Evolutionary conservation across 1,139 yeast species (phyloP).

Genomic region (Blastobotrys ciferrii): DNA sequence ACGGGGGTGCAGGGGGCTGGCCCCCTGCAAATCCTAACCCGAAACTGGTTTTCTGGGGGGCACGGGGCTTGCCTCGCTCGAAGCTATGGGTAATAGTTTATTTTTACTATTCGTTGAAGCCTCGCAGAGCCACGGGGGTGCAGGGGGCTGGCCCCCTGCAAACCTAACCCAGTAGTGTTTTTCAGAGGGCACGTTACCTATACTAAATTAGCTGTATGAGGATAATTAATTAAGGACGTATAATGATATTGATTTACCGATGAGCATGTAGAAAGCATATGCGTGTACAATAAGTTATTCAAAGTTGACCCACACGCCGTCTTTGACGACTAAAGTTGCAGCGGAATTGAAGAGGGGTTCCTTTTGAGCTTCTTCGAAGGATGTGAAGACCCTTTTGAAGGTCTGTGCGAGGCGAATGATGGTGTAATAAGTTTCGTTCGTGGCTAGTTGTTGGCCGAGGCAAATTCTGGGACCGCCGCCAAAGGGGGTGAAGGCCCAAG

Average conservation of each 20-base stretch:
- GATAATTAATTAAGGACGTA: not conserved
- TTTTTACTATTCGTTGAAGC: no score
- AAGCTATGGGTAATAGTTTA: no score
- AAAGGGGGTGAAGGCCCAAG: conserved; percentile 51
- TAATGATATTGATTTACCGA: no score
- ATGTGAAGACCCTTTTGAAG: conserved; percentile 22
- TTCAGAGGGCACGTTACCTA: no score
- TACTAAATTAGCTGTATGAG: not conserved
- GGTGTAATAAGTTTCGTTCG: conserved; percentile 52
- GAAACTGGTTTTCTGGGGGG: no score
- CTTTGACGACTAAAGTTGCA: not conserved
- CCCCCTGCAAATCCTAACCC: no score
- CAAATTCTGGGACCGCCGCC: conserved; percentile 58
- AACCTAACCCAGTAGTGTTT: no score
- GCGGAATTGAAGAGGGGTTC: conserved; percentile 7
- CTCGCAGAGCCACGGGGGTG: no score
- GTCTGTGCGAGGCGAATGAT: conserved; percentile 42
- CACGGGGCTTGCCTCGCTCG: no score
- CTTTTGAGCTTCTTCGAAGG: conserved; percentile 6
- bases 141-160: no score
- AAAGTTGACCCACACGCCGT: conserved; percentile 6
- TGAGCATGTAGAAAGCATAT: not conserved
- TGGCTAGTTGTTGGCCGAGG: conserved; percentile 54
- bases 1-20: no score
- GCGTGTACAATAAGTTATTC: conserved; percentile 5